Evolutionary conservation across 2,329 filamentous ascomycete genomes (phyloP).

Genomic region (Apiospora arundinis): DNA sequence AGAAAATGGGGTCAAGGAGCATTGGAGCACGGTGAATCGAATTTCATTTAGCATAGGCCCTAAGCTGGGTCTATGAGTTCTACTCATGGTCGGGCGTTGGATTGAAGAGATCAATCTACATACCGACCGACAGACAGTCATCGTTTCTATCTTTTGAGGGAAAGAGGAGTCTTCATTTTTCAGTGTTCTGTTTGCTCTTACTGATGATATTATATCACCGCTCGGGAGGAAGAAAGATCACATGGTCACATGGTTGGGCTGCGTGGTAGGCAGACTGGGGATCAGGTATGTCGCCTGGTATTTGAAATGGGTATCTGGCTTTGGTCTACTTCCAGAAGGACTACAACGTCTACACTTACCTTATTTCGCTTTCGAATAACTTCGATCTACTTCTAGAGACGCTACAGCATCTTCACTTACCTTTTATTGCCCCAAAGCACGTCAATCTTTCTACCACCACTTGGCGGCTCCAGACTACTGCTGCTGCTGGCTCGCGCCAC

Average conservation of each 20-base stretch:
- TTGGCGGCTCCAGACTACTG: neutral
- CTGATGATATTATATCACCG: neutral
- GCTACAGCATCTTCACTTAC: neutral
- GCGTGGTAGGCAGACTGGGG: no score
- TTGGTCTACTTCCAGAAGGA: no score
- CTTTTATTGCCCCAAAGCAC: neutral
- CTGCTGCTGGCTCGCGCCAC: neutral
- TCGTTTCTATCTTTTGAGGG: neutral
- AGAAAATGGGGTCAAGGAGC: neutral
- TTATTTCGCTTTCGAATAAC: no score
- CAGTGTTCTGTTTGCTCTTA: neutral
- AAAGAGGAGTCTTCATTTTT: neutral
- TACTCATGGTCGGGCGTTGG: neutral
- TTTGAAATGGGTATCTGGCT: neutral
- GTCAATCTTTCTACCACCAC: neutral
- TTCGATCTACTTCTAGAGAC: neutral
- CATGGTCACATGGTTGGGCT: no score
- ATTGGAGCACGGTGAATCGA: conserved; percentile 3
- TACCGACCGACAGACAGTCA: neutral
- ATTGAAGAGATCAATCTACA: neutral
- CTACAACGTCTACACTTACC: no score
- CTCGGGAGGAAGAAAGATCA: neutral
- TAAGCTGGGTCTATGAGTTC: neutral
- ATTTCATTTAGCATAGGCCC: neutral
- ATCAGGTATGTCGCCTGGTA: no score